Percentiles rank a stretch among this genome's conserved stretches.
Conservation (phyloP, 768 basidiomycete genomes). For the Paxillus ammoniavirescens region DNA sequence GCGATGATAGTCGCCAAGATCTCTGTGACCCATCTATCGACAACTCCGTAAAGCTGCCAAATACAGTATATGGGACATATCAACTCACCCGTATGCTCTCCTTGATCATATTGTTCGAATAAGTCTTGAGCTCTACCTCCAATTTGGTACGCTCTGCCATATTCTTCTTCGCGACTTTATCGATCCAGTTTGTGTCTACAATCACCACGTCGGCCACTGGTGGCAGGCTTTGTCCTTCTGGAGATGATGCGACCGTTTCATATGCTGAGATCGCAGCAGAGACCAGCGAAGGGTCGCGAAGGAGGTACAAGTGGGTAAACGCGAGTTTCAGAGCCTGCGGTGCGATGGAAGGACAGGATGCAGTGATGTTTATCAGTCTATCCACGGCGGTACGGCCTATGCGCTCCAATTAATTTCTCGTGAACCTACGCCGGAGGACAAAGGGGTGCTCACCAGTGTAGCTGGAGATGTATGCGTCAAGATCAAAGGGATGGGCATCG, state of each 20-base stretch:
- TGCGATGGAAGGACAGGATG: constrained; percentile 64
- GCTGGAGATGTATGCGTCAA: constrained; percentile 73
- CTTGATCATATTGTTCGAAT: constrained; percentile 96
- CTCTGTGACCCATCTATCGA: constrained; percentile 83
- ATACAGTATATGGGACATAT: not conserved
- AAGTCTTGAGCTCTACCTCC: constrained; percentile 93
- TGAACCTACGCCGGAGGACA: not conserved
- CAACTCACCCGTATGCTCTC: constrained; percentile 87
- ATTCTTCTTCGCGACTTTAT: constrained; percentile 64
- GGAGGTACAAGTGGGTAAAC: constrained; percentile 58
- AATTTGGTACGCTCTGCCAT: constrained; percentile 75
- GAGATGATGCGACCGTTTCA: constrained; percentile 39
- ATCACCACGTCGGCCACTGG: constrained; percentile 45
- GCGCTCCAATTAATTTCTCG: not conserved
- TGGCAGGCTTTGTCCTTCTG: constrained; percentile 41
- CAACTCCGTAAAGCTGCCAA: not conserved
- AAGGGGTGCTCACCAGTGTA: constrained; percentile 59
- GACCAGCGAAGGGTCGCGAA: constrained; percentile 66
- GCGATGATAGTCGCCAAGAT: constrained; percentile 79
- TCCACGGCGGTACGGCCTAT: constrained; percentile 76
- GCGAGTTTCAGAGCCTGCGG: constrained; percentile 70
- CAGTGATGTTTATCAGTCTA: constrained; percentile 67
- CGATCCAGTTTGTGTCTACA: constrained; percentile 71
- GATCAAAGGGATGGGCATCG: constrained; percentile 83
- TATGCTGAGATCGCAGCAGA: constrained; percentile 52